These are phyloP conservation scores for Schoenoplectus triqueter DNA, from an alignment of 202 grass and related monocot species.

Conservation along the genomic window DNA sequence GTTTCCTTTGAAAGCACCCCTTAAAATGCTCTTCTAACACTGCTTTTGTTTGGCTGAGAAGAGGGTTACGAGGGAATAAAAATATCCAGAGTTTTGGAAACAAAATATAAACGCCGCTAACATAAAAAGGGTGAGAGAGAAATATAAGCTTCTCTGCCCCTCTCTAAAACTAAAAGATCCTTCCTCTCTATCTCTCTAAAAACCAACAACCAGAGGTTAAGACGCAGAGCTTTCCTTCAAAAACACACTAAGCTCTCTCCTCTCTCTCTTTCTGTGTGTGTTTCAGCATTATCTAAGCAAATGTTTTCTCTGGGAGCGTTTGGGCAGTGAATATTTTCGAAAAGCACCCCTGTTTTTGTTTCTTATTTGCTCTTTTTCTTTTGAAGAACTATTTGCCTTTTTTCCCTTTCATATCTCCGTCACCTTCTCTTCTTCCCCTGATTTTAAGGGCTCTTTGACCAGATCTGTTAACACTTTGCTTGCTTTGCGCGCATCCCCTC, in stretches of 20 bases:
- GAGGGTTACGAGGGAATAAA: neutral
- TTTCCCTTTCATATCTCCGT: neutral
- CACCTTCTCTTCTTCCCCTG: constrained; percentile 43
- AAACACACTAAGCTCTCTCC: constrained; percentile 35
- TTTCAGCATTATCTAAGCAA: constrained; percentile 39
- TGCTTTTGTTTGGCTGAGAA: neutral
- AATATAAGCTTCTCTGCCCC: neutral
- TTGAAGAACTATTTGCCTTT: neutral
- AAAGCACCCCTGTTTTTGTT: constrained; percentile 41
- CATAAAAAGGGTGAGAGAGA: constrained; percentile 20
- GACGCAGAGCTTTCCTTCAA: constrained; percentile 39
- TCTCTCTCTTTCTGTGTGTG: constrained; percentile 30
- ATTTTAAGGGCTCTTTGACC: constrained; percentile 48
- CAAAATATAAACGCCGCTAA: constrained; percentile 7
- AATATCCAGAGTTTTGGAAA: neutral
- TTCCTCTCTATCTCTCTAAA: constrained; percentile 23
- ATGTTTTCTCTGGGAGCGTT: neutral
- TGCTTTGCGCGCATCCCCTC: constrained; percentile 26
- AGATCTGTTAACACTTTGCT: constrained; percentile 52
- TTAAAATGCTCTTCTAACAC: constrained; percentile 34
- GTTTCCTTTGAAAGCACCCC: constrained; percentile 19
- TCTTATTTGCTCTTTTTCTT: neutral
- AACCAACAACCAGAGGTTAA: constrained; percentile 40
- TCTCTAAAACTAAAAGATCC: constrained; percentile 6
- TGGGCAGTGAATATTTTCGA: constrained; percentile 26